Evolutionary conservation across 2,329 filamentous ascomycete species (phyloP).

Genomic region (Metarhizium brunneum): DNA sequence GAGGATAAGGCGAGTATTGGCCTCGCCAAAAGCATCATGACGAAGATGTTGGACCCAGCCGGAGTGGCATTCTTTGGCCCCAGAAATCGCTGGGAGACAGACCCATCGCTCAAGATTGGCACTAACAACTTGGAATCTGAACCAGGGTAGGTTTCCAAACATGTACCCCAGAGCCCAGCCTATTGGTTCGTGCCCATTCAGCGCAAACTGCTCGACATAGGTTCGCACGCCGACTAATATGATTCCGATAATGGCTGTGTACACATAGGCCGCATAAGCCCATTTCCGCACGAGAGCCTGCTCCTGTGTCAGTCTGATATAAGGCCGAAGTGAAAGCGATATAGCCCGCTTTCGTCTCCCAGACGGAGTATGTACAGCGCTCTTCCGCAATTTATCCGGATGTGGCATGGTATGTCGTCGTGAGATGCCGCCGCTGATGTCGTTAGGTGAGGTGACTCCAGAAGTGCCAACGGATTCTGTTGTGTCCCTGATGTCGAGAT

Average conservation of each 20-base stretch:
- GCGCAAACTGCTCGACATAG: conserved; percentile 57
- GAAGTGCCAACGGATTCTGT: neutral
- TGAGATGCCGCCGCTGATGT: conserved; percentile 6
- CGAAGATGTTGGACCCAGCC: conserved; percentile 61
- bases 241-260: conserved; percentile 54
- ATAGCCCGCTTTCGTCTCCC: conserved; percentile 57
- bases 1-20: conserved; percentile 73
- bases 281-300: conserved; percentile 74
- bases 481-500: conserved; percentile 5
- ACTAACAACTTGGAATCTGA: conserved; percentile 63
- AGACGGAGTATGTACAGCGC: conserved; percentile 46
- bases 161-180: conserved; percentile 90
- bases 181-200: conserved; percentile 69
- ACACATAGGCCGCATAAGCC: conserved; percentile 74
- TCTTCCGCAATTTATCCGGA: conserved; percentile 23
- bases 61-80: conserved; percentile 31
- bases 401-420: conserved; percentile 46
- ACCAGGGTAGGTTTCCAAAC: conserved; percentile 64
- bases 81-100: conserved; percentile 47
- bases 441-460: neutral
- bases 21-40: conserved; percentile 55
- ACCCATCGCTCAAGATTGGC: conserved; percentile 68
- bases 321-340: conserved; percentile 58
- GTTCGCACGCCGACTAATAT: conserved; percentile 63
- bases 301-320: conserved; percentile 67